Conservation (phyloP, 768 basidiomycete genomes). For the Collybia mongolica region DNA sequence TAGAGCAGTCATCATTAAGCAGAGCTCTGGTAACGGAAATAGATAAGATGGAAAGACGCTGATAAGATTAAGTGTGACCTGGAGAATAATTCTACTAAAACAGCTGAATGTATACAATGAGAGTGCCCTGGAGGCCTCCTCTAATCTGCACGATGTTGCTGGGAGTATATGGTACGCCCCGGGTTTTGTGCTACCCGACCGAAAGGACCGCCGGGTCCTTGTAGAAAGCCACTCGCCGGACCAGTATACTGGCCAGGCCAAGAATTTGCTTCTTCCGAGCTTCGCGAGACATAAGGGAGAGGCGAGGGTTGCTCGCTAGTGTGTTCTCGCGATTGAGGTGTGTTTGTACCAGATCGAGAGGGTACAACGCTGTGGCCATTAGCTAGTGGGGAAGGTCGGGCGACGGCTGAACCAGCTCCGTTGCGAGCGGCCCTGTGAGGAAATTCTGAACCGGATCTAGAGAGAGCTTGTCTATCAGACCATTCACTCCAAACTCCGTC, state of each 20-base stretch:
- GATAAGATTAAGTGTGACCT: conserved; percentile 16
- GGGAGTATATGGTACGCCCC: conserved; percentile 66
- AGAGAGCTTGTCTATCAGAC: conserved; percentile 12
- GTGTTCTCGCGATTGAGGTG: conserved; percentile 19
- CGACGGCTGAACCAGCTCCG: conserved; percentile 21
- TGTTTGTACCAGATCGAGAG: conserved; percentile 19
- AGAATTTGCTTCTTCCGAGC: conserved; percentile 13
- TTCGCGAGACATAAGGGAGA: conserved; percentile 13
- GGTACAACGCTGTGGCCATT: conserved; percentile 22
- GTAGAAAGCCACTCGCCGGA: conserved; percentile 49
- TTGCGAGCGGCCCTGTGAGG: conserved; percentile 6
- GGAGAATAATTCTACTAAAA: conserved; percentile 5
- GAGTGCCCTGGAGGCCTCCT: background rate
- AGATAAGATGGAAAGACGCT: conserved; percentile 9
- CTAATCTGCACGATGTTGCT: conserved; percentile 23
- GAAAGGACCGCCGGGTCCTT: conserved; percentile 40
- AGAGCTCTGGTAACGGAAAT: conserved; percentile 3
- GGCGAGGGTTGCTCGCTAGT: conserved; percentile 13
- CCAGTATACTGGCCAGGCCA: conserved; percentile 43
- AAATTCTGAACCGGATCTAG: conserved; percentile 1
- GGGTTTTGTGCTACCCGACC: conserved; percentile 43
- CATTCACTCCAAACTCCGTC: conserved; percentile 13
- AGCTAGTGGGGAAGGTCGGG: conserved; percentile 19
- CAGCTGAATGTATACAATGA: background rate
- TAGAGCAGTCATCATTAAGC: background rate